Conservation (phyloP, 768 basidiomycete species). For the Macrolepiota fuliginosa region DNA sequence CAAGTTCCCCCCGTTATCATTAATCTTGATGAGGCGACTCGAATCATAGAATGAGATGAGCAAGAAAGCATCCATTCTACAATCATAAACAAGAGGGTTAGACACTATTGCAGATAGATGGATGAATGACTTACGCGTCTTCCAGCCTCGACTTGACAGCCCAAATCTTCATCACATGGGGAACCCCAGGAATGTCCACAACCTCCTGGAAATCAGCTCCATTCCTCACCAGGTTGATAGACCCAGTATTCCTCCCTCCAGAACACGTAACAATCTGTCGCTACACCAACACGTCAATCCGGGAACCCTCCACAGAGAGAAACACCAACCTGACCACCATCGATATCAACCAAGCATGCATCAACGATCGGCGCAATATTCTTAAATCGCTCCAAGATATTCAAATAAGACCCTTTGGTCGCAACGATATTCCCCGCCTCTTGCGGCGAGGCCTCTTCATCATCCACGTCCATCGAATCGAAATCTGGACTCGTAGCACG, state of each 20-base stretch:
- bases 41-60: conserved; percentile 58
- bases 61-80: conserved; percentile 53
- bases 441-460: conserved; percentile 19
- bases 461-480: conserved; percentile 29
- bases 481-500: conserved; percentile 34
- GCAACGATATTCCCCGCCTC: conserved; percentile 45
- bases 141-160: conserved; percentile 46
- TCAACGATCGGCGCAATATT: conserved; percentile 87
- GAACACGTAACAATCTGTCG: conserved; percentile 85
- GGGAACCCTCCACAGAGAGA: neutral
- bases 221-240: conserved; percentile 72
- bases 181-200: conserved; percentile 55
- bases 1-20: conserved; percentile 35
- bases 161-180: conserved; percentile 61
- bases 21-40: conserved; percentile 53
- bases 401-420: conserved; percentile 54
- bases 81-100: neutral
- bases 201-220: conserved; percentile 78
- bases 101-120: conserved; percentile 2
- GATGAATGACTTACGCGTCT: conserved; percentile 42
- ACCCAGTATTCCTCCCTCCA: conserved; percentile 74
- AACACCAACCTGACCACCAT: conserved; percentile 63
- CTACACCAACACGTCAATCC: conserved; percentile 32
- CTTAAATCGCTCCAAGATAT: conserved; percentile 60
- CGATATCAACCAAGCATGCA: conserved; percentile 70